Base-by-base conservation (phyloP, 148 eudicot genomes). In the Polygonum aviculare region DNA sequence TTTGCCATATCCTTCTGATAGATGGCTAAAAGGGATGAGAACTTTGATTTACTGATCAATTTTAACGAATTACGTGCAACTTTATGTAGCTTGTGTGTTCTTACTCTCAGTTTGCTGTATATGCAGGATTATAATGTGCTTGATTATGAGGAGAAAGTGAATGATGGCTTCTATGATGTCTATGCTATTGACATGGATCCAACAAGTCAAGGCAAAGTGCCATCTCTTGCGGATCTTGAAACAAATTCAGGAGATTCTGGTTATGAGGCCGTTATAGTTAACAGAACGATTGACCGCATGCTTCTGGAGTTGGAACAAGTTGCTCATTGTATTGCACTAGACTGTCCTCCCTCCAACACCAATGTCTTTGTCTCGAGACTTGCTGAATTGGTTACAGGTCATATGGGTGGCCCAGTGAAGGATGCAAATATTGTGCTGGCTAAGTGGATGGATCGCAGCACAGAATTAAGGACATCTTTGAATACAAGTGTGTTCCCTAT, bases 131-230 rank as follows among this genome's bases (percentile, higher is more conserved):
- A 89, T 73, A 82, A 89, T 77, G 91, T 93, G 41, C 93, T 96
- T 79, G 99, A 96, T 83, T 96, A 91, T 76, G 91, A 85, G 76
- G 99, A 96, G 88, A 96, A 82, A 85, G 86, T 96, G 73, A 87
- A 89, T 72, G 99, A 96, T 81, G 99, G 99, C 67, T 96, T 96
- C 79, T 96, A 93, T 80, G 99, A 89, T 86, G 91, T 90, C 52
- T 90, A 86, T 85, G 86, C 90, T 75, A 88, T 90, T 51, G 85
- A 90, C 35, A 76, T 88, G 74, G 93, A 93, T 76, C 85, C 89
- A 60, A 67, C 91, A 49, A 47, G 60, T 71, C 91, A 92, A 79
- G 90, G 87, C 74, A 87, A 87, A 76, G 91, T 96, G 94, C 98
- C 99, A 76, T 86, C 97, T 74, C 88, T 96, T 71, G 41, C 84